Percentiles rank a stretch among this genome's conserved stretches.
Evolutionary conservation across 2,329 filamentous ascomycete species (phyloP).

Genomic region (Penicillium sp.): DNA sequence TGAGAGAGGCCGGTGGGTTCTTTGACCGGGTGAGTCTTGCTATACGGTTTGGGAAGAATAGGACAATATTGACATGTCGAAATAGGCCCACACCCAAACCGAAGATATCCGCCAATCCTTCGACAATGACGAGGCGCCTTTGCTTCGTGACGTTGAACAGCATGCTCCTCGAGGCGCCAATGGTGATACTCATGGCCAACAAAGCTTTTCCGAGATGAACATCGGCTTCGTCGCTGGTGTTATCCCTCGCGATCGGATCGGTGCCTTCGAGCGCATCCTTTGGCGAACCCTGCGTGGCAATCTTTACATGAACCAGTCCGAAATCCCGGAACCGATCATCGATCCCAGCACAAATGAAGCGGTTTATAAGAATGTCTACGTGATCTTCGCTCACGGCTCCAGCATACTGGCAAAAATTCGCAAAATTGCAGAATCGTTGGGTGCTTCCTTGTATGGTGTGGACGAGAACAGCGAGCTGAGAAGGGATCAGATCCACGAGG

Average conservation of each 20-base stretch:
- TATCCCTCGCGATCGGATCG: slow-evolving; percentile 88
- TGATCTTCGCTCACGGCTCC: slow-evolving; percentile 98
- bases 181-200: slow-evolving; percentile 64
- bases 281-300: slow-evolving; percentile 98
- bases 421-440: slow-evolving; percentile 97
- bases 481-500: slow-evolving; percentile 93
- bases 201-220: slow-evolving; percentile 95
- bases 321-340: slow-evolving; percentile 90
- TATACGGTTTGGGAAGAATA: neutral
- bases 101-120: slow-evolving; percentile 93
- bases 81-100: slow-evolving; percentile 81
- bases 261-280: slow-evolving; percentile 92
- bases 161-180: slow-evolving; percentile 62
- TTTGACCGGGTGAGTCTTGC: slow-evolving; percentile 69
- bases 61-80: neutral
- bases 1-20: slow-evolving; percentile 94
- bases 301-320: slow-evolving; percentile 99
- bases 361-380: slow-evolving; percentile 95
- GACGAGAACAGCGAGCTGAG: slow-evolving; percentile 96
- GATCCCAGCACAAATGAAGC: slow-evolving; percentile 91
- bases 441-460: slow-evolving; percentile 92
- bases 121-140: slow-evolving; percentile 83
- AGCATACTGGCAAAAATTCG: slow-evolving; percentile 98
- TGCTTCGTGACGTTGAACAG: slow-evolving; percentile 90
- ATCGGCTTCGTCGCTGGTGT: slow-evolving; percentile 98